Percentiles rank a stretch among this genome's conserved stretches.
Evolutionary conservation across 2,329 filamentous ascomycete species (phyloP).

Genomic region (Phyllosticta ampelicida): DNA sequence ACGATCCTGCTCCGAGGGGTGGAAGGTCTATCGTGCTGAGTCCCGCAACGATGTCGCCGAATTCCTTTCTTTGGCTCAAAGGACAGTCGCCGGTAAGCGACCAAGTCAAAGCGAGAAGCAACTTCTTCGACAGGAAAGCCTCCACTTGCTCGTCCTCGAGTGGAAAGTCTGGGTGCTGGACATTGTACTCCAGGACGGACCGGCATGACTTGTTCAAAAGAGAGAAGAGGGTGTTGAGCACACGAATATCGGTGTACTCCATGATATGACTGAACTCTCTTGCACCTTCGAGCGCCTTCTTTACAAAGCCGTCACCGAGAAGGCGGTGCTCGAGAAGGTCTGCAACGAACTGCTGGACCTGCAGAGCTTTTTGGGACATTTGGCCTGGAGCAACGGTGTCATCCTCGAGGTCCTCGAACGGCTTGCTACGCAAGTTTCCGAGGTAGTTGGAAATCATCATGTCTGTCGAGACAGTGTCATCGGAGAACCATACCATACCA

Average conservation of each 20-base stretch:
- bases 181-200: slow-evolving; percentile 90
- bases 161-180: slow-evolving; percentile 87
- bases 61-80: slow-evolving; percentile 72
- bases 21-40: slow-evolving; percentile 82
- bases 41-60: slow-evolving; percentile 73
- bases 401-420: slow-evolving; percentile 93
- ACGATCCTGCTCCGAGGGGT: slow-evolving; percentile 62
- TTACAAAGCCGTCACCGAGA: slow-evolving; percentile 68
- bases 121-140: slow-evolving; percentile 82
- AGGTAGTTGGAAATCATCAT: slow-evolving; percentile 95
- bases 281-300: slow-evolving; percentile 65
- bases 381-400: slow-evolving; percentile 57
- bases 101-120: slow-evolving; percentile 88
- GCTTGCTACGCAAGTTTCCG: slow-evolving; percentile 65
- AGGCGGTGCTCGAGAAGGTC: slow-evolving; percentile 68
- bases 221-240: slow-evolving; percentile 87
- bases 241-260: slow-evolving; percentile 89
- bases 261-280: slow-evolving; percentile 86
- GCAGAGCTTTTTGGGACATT: slow-evolving; percentile 54
- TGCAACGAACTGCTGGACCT: slow-evolving; percentile 68
- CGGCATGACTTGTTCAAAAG: slow-evolving; percentile 88
- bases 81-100: slow-evolving; percentile 93
- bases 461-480: slow-evolving; percentile 83
- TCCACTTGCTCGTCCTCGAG: slow-evolving; percentile 85
- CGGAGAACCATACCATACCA: slow-evolving; percentile 99